Conservation (phyloP, 2,329 filamentous ascomycete genomes). For the Aspergillus phoenicis region DNA sequence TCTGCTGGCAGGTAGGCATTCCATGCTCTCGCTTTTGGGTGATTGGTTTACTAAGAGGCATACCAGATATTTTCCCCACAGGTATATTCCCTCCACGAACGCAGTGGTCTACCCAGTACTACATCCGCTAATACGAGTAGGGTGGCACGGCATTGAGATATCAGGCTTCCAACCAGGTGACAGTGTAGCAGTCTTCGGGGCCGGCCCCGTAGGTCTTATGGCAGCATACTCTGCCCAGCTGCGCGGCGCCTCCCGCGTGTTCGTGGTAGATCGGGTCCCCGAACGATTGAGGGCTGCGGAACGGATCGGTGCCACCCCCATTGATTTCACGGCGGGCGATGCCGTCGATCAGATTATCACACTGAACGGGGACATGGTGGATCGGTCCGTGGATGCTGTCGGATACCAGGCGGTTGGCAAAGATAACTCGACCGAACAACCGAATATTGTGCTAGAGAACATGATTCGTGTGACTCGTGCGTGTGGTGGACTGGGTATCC, state of each 20-base stretch:
- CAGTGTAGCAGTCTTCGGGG: conserved; percentile 66
- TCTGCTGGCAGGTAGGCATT: conserved; percentile 44
- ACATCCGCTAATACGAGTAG: conserved; percentile 2
- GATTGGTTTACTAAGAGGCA: conserved; percentile 16
- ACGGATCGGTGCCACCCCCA: conserved; percentile 63
- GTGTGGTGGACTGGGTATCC: conserved; percentile 64
- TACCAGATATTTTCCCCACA: background rate
- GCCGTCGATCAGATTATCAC: conserved; percentile 64
- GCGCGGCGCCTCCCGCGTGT: conserved; percentile 63
- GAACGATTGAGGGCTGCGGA: conserved; percentile 61
- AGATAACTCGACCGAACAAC: conserved; percentile 60
- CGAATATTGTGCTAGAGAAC: conserved; percentile 53
- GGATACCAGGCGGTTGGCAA: conserved; percentile 65
- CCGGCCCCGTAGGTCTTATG: conserved; percentile 67
- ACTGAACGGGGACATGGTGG: conserved; percentile 62
- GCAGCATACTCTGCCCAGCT: conserved; percentile 65
- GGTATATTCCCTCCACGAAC: too few relatives aligned
- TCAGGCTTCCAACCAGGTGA: conserved; percentile 64
- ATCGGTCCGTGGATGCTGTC: conserved; percentile 66
- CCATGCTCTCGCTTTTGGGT: conserved; percentile 17
- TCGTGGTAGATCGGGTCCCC: conserved; percentile 63
- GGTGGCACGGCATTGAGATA: conserved; percentile 38
- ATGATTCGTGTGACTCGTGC: conserved; percentile 65
- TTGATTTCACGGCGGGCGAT: conserved; percentile 61
- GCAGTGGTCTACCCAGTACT: background rate